phyloP scores from a whole-genome alignment of 345 rosid genomes.

The Cardamine occulta region DNA sequence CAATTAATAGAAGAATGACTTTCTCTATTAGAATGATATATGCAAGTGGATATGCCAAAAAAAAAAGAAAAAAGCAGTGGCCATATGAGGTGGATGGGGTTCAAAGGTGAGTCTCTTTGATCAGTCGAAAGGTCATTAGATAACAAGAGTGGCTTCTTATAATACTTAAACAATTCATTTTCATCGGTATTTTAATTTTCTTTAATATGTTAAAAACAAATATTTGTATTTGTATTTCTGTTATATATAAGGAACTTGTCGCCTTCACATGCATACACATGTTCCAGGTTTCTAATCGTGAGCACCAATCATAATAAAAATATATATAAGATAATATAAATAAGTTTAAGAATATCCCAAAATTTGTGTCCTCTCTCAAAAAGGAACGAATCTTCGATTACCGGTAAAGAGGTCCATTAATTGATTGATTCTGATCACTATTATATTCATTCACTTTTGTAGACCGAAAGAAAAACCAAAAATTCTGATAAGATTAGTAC shows the following conservation, averaged over 20 bases:
- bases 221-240: slow-evolving; percentile 29
- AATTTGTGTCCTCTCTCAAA: slow-evolving; percentile 3
- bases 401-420: neutral
- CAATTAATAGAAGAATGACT: slow-evolving; percentile 33
- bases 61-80: slow-evolving; percentile 34
- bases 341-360: neutral
- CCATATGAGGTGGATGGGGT: slow-evolving; percentile 36
- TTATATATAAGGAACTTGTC: slow-evolving; percentile 23
- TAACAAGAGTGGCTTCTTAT: slow-evolving; percentile 15
- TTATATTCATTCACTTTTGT: neutral
- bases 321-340: neutral
- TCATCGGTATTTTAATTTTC: slow-evolving; percentile 16
- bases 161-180: neutral
- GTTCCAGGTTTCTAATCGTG: slow-evolving; percentile 45
- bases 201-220: neutral
- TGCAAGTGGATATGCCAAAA: slow-evolving; percentile 41
- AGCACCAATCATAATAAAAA: slow-evolving; percentile 29
- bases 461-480: slow-evolving; percentile 8
- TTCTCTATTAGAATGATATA: slow-evolving; percentile 17
- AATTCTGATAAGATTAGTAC: neutral
- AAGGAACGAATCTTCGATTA: slow-evolving; percentile 25
- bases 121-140: slow-evolving; percentile 41
- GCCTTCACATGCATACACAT: slow-evolving; percentile 44
- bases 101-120: slow-evolving; percentile 31
- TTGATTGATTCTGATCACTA: neutral